Evolutionary conservation across 768 basidiomycete species (phyloP).

Genomic region (Dendrothele bispora): DNA sequence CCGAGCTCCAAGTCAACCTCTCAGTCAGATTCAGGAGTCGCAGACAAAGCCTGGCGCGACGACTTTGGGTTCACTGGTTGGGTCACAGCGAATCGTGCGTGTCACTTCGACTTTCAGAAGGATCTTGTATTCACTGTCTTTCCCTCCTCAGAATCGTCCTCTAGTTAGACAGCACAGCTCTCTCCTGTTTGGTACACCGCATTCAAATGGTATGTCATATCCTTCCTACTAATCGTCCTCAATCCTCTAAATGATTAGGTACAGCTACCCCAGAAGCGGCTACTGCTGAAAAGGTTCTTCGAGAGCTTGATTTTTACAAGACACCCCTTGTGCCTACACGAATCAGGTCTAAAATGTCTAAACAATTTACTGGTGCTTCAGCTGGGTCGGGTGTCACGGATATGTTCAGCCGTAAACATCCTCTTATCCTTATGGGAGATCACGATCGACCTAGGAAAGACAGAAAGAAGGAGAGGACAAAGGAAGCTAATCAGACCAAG

Average conservation of each 20-base stretch:
- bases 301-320: constrained; percentile 76
- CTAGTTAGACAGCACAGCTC: constrained; percentile 53
- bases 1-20: constrained; percentile 48
- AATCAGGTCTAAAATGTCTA: constrained; percentile 26
- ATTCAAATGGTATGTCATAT: constrained; percentile 31
- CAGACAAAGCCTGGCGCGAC: constrained; percentile 31
- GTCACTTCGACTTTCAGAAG: neutral
- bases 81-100: constrained; percentile 57
- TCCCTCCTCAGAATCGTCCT: constrained; percentile 40
- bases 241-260: constrained; percentile 7
- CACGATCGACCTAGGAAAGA: constrained; percentile 47
- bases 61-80: constrained; percentile 60
- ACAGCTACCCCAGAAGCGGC: constrained; percentile 37
- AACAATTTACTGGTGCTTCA: constrained; percentile 24
- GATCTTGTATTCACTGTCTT: constrained; percentile 4
- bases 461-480: constrained; percentile 38
- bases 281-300: constrained; percentile 65
- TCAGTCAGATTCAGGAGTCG: constrained; percentile 22
- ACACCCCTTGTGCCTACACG: constrained; percentile 75
- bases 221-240: neutral
- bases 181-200: constrained; percentile 45
- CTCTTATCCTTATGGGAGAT: constrained; percentile 59
- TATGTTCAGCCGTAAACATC: constrained; percentile 53
- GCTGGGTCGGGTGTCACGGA: constrained; percentile 44
- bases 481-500: constrained; percentile 55